Percentiles rank a stretch among this genome's conserved stretches.
phyloP scores from a whole-genome alignment of 2,329 filamentous ascomycete genomes.

The Fusarium papillatum region DNA sequence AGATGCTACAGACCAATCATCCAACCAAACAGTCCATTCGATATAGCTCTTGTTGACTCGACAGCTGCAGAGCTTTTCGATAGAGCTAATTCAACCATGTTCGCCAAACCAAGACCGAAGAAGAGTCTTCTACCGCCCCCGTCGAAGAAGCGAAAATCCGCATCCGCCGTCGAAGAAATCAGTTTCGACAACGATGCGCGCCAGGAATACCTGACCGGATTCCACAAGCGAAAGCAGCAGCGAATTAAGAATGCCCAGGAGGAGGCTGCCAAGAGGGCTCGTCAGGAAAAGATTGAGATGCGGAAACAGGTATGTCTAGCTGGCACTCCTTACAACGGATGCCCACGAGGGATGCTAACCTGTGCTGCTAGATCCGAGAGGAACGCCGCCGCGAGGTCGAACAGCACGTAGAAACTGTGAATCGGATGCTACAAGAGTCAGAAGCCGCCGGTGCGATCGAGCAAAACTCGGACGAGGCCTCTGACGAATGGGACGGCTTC shows the following conservation, averaged over 20 bases:
- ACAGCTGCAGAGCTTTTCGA: neutral
- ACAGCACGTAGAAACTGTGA: slow-evolving; percentile 83
- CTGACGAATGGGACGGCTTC: slow-evolving; percentile 77
- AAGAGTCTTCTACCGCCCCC: slow-evolving; percentile 69
- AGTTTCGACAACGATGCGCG: slow-evolving; percentile 86
- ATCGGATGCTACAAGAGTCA: slow-evolving; percentile 76
- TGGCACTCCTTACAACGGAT: neutral
- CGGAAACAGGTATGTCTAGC: slow-evolving; percentile 77
- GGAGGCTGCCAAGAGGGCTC: slow-evolving; percentile 80
- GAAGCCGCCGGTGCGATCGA: slow-evolving; percentile 56
- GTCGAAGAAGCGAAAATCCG: slow-evolving; percentile 76
- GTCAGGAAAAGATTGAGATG: slow-evolving; percentile 80
- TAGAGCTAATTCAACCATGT: slow-evolving; percentile 50
- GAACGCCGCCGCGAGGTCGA: slow-evolving; percentile 86
- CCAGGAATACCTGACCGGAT: slow-evolving; percentile 92
- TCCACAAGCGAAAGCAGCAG: slow-evolving; percentile 94
- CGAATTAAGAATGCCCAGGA: slow-evolving; percentile 89
- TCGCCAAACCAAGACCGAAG: slow-evolving; percentile 71
- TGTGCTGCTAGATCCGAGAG: slow-evolving; percentile 78
- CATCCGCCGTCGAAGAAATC: slow-evolving; percentile 80
- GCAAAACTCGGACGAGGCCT: slow-evolving; percentile 55
- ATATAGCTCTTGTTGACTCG: neutral
- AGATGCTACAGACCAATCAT: slow-evolving; percentile 4
- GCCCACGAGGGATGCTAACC: slow-evolving; percentile 25
- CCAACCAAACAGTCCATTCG: slow-evolving; percentile 12